phyloP scores from a whole-genome alignment of 2,329 filamentous ascomycete species.

The Penicillium sp. region DNA sequence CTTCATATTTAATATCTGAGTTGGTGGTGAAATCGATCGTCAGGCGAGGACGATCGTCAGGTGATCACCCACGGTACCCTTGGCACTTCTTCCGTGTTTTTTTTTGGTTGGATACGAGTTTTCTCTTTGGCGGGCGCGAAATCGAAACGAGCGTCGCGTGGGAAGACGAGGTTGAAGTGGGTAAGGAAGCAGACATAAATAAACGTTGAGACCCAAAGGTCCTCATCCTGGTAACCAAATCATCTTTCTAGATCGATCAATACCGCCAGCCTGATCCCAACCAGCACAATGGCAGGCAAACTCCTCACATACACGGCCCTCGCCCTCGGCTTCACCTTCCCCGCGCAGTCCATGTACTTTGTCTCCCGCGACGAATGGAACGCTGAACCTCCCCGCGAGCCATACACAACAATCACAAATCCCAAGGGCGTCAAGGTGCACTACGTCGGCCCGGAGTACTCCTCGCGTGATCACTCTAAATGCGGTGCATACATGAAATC shows the following conservation, averaged over 20 bases:
- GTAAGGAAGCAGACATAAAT: not conserved
- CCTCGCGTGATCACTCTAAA: not conserved
- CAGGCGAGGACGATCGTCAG: no score
- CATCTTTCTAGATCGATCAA: not conserved
- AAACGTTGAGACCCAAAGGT: not conserved
- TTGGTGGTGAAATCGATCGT: no score
- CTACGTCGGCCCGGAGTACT: slow-evolving; percentile 12
- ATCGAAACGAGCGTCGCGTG: not conserved
- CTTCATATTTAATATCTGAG: no score
- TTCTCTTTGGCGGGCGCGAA: not conserved
- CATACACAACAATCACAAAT: slow-evolving; percentile 11
- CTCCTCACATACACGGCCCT: not conserved
- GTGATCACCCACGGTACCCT: no score
- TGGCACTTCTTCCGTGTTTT: not conserved
- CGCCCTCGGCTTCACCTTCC: not conserved
- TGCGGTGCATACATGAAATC: slow-evolving; percentile 14
- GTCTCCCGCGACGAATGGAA: slow-evolving; percentile 14
- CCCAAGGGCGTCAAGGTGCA: slow-evolving; percentile 15
- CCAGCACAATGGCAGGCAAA: not conserved
- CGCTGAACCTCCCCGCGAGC: slow-evolving; percentile 8
- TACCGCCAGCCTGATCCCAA: not conserved
- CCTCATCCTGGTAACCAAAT: not conserved
- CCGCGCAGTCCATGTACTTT: slow-evolving; percentile 9
- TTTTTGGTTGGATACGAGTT: not conserved
- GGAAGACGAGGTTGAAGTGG: not conserved